Percentiles rank a stretch among this genome's conserved stretches.
These are phyloP conservation scores for Cicer chorassanicum DNA, from an alignment of 306 rosid genomes.

Conservation along the genomic window DNA sequence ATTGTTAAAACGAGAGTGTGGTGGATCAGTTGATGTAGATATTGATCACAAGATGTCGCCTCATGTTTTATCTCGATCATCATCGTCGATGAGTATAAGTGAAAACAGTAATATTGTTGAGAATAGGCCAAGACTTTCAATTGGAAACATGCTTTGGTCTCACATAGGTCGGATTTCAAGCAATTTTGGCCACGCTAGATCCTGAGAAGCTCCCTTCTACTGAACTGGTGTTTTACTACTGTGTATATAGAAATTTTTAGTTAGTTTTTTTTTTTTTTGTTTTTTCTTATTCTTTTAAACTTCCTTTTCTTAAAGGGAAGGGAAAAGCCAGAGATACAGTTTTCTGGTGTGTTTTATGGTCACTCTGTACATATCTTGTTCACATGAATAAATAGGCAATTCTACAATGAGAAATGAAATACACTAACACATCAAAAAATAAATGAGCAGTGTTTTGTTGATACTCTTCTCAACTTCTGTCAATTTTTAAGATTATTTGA, in stretches of 20 bases:
- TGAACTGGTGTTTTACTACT: background rate
- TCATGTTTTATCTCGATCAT: constrained; percentile 39
- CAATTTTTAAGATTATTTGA: no score
- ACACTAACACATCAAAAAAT: background rate
- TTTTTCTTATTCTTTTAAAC: background rate
- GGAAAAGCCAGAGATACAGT: background rate
- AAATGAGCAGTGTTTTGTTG: background rate
- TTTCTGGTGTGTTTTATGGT: background rate
- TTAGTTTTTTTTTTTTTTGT: background rate
- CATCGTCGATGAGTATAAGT: constrained; percentile 33
- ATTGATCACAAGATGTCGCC: constrained; percentile 56
- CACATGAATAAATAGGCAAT: background rate
- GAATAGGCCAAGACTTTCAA: constrained; percentile 54
- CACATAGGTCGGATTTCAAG: constrained; percentile 71
- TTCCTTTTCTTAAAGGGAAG: background rate
- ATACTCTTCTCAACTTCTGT: no score
- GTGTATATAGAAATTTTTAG: constrained; percentile 29
- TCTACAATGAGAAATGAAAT: constrained; percentile 12
- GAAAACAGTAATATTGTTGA: constrained; percentile 19
- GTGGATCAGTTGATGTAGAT: constrained; percentile 61
- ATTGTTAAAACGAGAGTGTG: constrained; percentile 59
- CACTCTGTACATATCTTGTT: constrained; percentile 31
- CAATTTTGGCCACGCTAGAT: constrained; percentile 58
- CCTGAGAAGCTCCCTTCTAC: constrained; percentile 31
- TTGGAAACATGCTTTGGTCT: constrained; percentile 79